Conservation (phyloP, 371 early-diverging fungal genomes). For the Encephalitozoon intestinalis region DNA sequence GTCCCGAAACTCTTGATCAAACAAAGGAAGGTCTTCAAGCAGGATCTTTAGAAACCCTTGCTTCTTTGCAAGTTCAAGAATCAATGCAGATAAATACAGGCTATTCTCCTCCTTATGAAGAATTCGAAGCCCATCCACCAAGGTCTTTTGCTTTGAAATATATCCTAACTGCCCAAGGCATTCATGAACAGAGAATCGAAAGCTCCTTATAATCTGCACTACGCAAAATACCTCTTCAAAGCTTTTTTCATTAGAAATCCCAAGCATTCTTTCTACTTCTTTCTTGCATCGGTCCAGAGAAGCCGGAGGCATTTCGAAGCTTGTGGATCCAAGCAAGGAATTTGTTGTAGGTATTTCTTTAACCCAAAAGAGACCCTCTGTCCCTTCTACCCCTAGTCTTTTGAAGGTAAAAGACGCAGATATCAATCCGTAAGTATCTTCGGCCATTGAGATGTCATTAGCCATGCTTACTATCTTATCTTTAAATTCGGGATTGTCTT, state of each 20-base stretch:
- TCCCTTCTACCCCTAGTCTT: neutral
- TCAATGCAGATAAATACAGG: neutral
- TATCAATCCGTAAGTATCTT: neutral
- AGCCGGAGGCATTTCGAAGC: neutral
- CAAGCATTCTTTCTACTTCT: neutral
- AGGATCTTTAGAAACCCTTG: neutral
- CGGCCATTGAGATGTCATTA: neutral
- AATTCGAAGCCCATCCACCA: neutral
- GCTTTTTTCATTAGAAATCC: neutral
- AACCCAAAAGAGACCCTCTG: neutral
- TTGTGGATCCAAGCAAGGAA: neutral
- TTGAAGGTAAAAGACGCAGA: neutral
- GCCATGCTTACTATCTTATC: neutral
- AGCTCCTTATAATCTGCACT: neutral
- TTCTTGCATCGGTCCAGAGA: neutral
- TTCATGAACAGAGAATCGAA: neutral
- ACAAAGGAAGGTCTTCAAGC: neutral
- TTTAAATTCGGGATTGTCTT: neutral
- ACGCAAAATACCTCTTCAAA: constrained; percentile 3
- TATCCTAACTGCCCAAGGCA: neutral
- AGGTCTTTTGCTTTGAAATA: neutral
- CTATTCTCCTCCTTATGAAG: neutral
- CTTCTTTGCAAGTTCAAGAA: neutral
- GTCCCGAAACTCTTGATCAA: neutral
- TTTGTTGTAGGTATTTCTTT: neutral